phyloP scores from a whole-genome alignment of 345 rosid species.

The Eucalyptus dawsonii region DNA sequence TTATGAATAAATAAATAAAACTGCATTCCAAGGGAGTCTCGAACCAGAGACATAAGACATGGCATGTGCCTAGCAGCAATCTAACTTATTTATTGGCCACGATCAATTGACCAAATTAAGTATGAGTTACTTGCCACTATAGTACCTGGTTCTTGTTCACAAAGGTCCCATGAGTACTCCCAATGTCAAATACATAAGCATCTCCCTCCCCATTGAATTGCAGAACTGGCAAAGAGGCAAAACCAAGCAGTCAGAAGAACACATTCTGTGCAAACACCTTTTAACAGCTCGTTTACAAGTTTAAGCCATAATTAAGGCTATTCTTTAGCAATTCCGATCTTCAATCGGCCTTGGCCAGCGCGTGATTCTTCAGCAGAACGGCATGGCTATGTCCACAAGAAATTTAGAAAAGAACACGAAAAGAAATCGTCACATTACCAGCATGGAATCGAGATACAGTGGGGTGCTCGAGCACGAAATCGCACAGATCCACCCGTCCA shows the following conservation, averaged over 20 bases:
- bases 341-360: background rate
- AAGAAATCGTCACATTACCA: constrained; percentile 23
- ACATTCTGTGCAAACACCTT: background rate
- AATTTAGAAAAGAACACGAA: background rate
- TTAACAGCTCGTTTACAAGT: background rate
- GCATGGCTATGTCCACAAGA: background rate
- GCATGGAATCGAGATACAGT: constrained; percentile 94
- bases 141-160: constrained; percentile 74
- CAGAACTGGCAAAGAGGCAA: constrained; percentile 35
- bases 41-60: background rate
- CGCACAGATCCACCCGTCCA: constrained; percentile 82
- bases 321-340: background rate
- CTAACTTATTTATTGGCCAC: background rate
- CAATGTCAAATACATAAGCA: constrained; percentile 76
- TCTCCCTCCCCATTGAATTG: constrained; percentile 77
- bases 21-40: background rate
- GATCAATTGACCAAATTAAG: background rate
- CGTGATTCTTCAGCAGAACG: background rate
- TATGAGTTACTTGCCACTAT: background rate
- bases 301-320: background rate
- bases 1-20: background rate
- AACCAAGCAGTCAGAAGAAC: background rate
- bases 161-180: constrained; percentile 78
- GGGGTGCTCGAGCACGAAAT: constrained; percentile 83
- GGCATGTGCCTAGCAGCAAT: background rate